These are phyloP conservation scores for Mallotus nudiflorus DNA, from an alignment of 345 rosid genomes.

Conservation along the genomic window DNA sequence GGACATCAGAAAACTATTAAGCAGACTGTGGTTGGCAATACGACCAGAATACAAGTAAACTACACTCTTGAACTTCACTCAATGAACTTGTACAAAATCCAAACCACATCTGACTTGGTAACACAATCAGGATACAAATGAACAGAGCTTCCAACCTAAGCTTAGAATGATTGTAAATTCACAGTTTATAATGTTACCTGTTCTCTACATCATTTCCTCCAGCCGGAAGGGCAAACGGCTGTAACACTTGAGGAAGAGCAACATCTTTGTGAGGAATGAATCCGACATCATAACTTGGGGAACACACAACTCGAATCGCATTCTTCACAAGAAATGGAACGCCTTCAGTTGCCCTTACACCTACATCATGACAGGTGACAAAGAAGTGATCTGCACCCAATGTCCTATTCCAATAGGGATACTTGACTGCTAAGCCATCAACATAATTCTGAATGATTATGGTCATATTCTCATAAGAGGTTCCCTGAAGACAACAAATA, in stretches of 20 bases:
- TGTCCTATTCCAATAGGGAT: slow-evolving; percentile 95
- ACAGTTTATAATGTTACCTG: slow-evolving; percentile 40
- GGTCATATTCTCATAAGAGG: slow-evolving; percentile 92
- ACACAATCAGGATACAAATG: too few relatives aligned
- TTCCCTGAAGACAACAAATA: slow-evolving; percentile 55
- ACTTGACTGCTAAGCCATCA: slow-evolving; percentile 63
- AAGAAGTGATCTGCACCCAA: slow-evolving; percentile 98
- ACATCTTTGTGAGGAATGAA: slow-evolving; percentile 97
- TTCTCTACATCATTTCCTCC: slow-evolving; percentile 85
- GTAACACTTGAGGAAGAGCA: slow-evolving; percentile 92
- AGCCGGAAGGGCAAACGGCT: slow-evolving; percentile 91
- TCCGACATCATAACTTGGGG: slow-evolving; percentile 92
- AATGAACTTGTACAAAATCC: neutral
- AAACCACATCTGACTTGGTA: neutral
- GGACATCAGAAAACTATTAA: neutral
- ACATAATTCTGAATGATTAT: slow-evolving; percentile 73
- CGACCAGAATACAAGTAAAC: neutral
- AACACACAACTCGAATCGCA: slow-evolving; percentile 89
- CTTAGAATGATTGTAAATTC: neutral
- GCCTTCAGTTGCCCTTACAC: slow-evolving; percentile 91
- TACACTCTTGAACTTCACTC: neutral
- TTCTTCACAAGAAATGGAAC: slow-evolving; percentile 78
- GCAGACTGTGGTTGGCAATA: neutral
- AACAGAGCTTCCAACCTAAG: neutral
- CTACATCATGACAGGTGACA: slow-evolving; percentile 95